Evolutionary conservation across 2,329 filamentous ascomycete genomes (phyloP), one percentile per base, ranked within the genome.

Genomic region (Ceratocystis cacaofunesta): DNA sequence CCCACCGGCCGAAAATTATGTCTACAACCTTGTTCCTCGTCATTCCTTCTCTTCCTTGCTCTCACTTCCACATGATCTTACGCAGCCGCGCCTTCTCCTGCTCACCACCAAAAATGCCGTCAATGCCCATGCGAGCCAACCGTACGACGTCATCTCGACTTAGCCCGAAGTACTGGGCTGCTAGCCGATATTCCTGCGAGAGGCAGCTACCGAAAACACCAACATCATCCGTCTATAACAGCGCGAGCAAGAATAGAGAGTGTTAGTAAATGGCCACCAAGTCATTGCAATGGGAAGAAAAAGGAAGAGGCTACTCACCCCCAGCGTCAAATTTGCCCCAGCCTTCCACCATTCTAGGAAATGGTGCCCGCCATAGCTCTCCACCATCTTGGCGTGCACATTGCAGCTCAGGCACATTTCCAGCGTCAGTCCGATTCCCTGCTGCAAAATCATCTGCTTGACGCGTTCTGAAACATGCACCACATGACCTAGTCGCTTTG

Each of bases 361-460:
- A 76, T 94, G 89, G 74, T 94, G 89, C 61, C 84, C 84, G 66
- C 80, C 78, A 68, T 81, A 83, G 0, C 87, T 86, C 1, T 78
- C 75, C 62, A 87, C 85, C 83, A 94, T 85, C 69, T 84, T 85
- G 1, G 87, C 87, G 69, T 86, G 83, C 1, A 94, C 88, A 70
- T 94, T 94, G 74, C 89, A 92, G 69, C 85, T 90, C 68, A 94
- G 75, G 68, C 89, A 94, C 46, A 94, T 72, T 74, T 94, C 89
- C 12, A 94, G 73, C 1, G 86, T 88, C 32, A 92, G 72, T 5
- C 6, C 36, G 3, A n/a, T 22, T 0, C 78, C 78, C 12, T 78
- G 76, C 58, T 72, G 70, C 10, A 75, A 73, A 66, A 80, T 88
- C 69, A 82, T 78, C 57, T 74, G 71, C 71, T 81, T 85, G n/a